A percentile compares a stretch with the other conserved stretches of the same genome.
Evolutionary conservation across 23 red algal species (phyloP).

Genomic region (Agarophyton chilense): DNA sequence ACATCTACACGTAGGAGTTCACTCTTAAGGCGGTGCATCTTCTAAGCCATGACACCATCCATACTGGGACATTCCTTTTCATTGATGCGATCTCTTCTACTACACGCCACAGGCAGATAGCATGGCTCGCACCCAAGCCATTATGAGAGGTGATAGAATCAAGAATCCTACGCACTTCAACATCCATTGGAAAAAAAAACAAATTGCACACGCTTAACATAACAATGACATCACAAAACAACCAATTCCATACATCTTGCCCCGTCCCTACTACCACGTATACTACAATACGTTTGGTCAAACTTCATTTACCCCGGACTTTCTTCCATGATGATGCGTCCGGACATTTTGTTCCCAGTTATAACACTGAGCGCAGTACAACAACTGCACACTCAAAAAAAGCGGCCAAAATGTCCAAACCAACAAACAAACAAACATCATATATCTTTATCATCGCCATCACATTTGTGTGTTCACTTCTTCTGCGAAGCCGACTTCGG

Average conservation of each 20-base stretch:
- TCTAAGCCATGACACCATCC: not conserved
- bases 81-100: slow-evolving; percentile 18
- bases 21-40: not conserved
- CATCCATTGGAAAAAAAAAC: not conserved
- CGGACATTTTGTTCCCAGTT: not conserved
- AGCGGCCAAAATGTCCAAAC: slow-evolving; percentile 11
- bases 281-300: slow-evolving; percentile 36
- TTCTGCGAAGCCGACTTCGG: slow-evolving; percentile 44
- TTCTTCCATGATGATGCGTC: slow-evolving; percentile 14
- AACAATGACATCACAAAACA: slow-evolving; percentile 3
- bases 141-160: not conserved
- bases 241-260: slow-evolving; percentile 24
- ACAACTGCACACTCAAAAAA: not conserved
- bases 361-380: not conserved
- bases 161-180: not conserved
- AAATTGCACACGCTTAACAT: not conserved
- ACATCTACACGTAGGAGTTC: not conserved
- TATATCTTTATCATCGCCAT: slow-evolving; percentile 39
- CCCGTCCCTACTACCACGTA: slow-evolving; percentile 33
- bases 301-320: slow-evolving; percentile 22
- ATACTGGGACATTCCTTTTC: slow-evolving; percentile 28
- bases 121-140: not conserved
- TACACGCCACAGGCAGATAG: not conserved
- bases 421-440: slow-evolving; percentile 45
- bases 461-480: slow-evolving; percentile 7